Base-by-base conservation (phyloP, 495 filamentous ascomycete genomes). In the Trichoderma virens region DNA sequence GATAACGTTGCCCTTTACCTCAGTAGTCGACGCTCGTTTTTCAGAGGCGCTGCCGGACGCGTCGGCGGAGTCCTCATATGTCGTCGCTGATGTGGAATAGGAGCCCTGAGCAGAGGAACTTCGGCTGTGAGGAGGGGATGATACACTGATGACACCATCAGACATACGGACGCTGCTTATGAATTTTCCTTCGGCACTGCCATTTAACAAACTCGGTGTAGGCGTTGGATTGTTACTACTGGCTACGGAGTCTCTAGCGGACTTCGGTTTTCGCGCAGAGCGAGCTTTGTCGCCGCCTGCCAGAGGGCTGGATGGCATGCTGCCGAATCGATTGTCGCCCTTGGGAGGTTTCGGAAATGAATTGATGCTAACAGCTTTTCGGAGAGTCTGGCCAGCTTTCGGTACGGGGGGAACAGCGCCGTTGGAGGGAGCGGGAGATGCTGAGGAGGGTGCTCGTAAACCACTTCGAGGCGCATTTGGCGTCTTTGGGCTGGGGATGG, bases 1-100 rank as follows among this genome's bases (percentile, higher is more conserved):
- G 65, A 98, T 79, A 32, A 98, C 94, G 75, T 98, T 98, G 3
- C 95, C 94, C 72, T 96, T 98, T 23, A 79, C 83, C 65, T 97
- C 91, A 39, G 72, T 8, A 67, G 76, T 84, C 20, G 80, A 83
- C 28, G 68, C 32, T 5, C 76, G 73, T 63, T 77, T 81, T 45
- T 81, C 79, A 28, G 75, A 73, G 16, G 74, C 60, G 14, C 67
- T 62, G 56, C 71, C 62, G 16, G 70, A 47, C n/a, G 68, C 73
- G 27, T 90, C 88, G 13, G 80, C 81, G 35, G 77, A 74, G 64
- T 92, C 92, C 62, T 96, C 92, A 67, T 92, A 92, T 4, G 89
- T 91, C 0, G 92, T 97, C 35, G 89, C 91, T 54, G 89, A 92
- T 11, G 92, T 94, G 11, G 91, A 93, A 73, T 92, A 93, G 2